Conservation (phyloP, 441 rosid genomes). For the Aquilaria agallochum region DNA sequence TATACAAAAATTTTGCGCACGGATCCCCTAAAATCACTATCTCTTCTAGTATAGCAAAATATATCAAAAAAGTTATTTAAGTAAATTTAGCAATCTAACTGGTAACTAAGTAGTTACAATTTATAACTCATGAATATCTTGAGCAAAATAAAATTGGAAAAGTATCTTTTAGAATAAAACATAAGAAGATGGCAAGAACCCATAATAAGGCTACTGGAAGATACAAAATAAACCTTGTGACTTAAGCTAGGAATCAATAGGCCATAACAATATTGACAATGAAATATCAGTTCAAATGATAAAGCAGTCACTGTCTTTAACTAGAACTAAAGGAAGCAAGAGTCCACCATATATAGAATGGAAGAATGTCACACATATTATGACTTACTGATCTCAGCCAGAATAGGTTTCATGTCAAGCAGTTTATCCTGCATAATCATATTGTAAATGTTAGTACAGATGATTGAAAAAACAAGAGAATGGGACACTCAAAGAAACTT, state of each 20-base stretch:
- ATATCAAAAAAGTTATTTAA: conserved; percentile 18
- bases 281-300: not conserved
- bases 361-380: not conserved
- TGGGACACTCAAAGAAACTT: not conserved
- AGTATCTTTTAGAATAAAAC: not conserved
- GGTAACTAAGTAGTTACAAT: too few relatives aligned
- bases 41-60: conserved; percentile 33
- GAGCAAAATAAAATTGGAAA: not conserved
- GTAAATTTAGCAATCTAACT: not conserved
- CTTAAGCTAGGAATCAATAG: not conserved
- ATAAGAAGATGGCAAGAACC: not conserved
- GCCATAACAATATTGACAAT: not conserved
- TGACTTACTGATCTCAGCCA: conserved; percentile 36
- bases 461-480: not conserved
- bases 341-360: not conserved
- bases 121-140: too few relatives aligned
- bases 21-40: conserved; percentile 49
- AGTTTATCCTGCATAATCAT: conserved; percentile 26
- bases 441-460: conserved; percentile 12
- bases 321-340: not conserved
- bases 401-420: conserved; percentile 25
- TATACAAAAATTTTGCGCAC: conserved; percentile 26
- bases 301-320: not conserved
- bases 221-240: too few relatives aligned
- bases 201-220: not conserved